A percentile compares a stretch with the other conserved stretches of the same genome.
phyloP scores from a whole-genome alignment of 176 grass and related monocot species.

The Canna indica region DNA sequence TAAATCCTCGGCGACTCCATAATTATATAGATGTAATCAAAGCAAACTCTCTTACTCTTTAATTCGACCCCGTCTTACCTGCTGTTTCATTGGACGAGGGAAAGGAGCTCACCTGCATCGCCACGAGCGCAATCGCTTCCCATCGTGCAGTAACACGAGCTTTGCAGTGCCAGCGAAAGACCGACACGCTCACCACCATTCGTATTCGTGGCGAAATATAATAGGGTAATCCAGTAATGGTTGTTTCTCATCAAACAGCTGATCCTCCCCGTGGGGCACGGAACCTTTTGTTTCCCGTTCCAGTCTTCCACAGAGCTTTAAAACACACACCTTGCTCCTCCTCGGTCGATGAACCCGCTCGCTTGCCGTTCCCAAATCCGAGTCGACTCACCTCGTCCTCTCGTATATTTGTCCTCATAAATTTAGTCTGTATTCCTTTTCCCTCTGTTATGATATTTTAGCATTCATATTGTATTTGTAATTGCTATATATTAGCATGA shows the following conservation, averaged over 20 bases:
- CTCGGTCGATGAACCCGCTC: conserved; percentile 6
- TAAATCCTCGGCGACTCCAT: neutral
- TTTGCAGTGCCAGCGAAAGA: neutral
- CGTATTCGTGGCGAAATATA: neutral
- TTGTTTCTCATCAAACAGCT: neutral
- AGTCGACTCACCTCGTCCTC: neutral
- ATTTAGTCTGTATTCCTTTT: too few species aligned
- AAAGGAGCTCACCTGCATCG: neutral
- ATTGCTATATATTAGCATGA: neutral
- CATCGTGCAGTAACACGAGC: too few species aligned
- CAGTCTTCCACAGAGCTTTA: neutral
- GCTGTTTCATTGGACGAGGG: neutral
- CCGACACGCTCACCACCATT: neutral
- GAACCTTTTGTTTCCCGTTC: neutral
- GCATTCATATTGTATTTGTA: neutral
- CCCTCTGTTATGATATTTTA: neutral
- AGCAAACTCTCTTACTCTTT: too few species aligned
- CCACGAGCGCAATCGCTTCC: too few species aligned
- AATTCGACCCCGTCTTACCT: neutral
- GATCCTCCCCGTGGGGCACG: neutral
- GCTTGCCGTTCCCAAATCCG: neutral
- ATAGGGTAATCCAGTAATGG: neutral
- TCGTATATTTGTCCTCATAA: too few species aligned
- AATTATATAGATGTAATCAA: too few species aligned
- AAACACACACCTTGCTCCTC: neutral